Percentiles rank a stretch among this genome's conserved stretches.
Evolutionary conservation across 805 yeast genomes (phyloP).

Genomic region (Brettanomyces nanus): DNA sequence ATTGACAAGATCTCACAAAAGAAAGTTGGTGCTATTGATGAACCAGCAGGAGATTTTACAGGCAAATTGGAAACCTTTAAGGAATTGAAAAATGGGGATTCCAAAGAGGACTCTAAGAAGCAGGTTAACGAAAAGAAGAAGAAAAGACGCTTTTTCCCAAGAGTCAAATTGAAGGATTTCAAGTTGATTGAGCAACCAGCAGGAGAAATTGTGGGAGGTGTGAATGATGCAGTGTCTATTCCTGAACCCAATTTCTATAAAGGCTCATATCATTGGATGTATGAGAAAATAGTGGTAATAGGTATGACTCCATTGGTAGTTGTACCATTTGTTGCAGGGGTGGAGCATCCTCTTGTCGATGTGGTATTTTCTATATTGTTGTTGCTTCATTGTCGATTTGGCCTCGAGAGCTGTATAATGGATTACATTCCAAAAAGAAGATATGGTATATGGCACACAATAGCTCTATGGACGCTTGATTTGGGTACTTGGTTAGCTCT

Average conservation of each 20-base stretch:
- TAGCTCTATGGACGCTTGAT: conserved; percentile 59
- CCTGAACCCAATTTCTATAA: conserved; percentile 59
- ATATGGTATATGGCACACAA: conserved; percentile 67
- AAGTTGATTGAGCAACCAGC: conserved; percentile 74
- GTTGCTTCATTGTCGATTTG: conserved; percentile 74
- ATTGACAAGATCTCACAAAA: too few species aligned
- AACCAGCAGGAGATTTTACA: too few species aligned
- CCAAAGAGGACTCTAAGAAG: too few species aligned
- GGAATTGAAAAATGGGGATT: too few species aligned
- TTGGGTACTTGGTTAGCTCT: conserved; percentile 64
- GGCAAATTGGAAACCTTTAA: too few species aligned
- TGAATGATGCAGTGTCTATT: conserved; percentile 73
- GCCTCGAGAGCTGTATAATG: conserved; percentile 83
- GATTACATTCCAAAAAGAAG: conserved; percentile 88
- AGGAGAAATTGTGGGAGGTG: conserved; percentile 86
- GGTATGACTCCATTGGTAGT: conserved; percentile 71
- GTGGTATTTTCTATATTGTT: conserved; percentile 57
- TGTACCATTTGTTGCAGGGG: conserved; percentile 71
- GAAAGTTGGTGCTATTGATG: too few species aligned
- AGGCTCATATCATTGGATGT: conserved; percentile 93
- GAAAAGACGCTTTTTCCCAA: too few species aligned
- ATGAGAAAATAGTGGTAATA: conserved; percentile 65
- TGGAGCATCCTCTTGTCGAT: conserved; percentile 63
- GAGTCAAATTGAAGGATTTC: conserved; percentile 26
- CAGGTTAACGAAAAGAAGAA: too few species aligned